These are phyloP conservation scores for Lathyrus oleraceus DNA, from an alignment of 306 rosid species.

Conservation along the genomic window DNA sequence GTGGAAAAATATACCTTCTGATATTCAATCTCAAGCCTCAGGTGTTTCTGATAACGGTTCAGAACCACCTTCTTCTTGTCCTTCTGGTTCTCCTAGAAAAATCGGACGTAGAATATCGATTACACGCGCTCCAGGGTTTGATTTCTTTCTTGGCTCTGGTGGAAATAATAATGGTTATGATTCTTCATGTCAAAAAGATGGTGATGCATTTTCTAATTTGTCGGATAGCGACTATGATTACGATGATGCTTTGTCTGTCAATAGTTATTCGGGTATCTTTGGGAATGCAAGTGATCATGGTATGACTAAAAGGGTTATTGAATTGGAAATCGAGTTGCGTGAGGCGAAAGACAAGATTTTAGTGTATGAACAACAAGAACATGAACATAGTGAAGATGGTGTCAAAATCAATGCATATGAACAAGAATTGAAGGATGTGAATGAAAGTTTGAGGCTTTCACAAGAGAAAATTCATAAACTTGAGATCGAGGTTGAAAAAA, in stretches of 20 bases:
- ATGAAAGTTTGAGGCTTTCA: conserved; percentile 55
- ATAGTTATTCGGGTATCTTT: conserved; percentile 52
- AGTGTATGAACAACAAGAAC: conserved; percentile 58
- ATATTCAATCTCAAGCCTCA: conserved; percentile 65
- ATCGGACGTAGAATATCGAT: conserved; percentile 50
- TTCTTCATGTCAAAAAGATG: conserved; percentile 58
- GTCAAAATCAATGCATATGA: conserved; percentile 52
- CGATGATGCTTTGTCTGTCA: conserved; percentile 74
- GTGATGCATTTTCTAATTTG: conserved; percentile 60
- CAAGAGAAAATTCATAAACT: conserved; percentile 52
- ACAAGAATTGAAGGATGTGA: conserved; percentile 59
- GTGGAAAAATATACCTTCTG: conserved; percentile 58
- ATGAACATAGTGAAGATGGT: conserved; percentile 45
- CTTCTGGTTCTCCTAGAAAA: conserved; percentile 49
- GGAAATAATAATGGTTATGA: conserved; percentile 56
- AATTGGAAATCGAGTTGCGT: conserved; percentile 78
- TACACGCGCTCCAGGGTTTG: conserved; percentile 86
- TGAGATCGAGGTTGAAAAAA: conserved; percentile 54
- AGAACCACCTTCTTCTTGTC: conserved; percentile 51
- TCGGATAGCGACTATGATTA: conserved; percentile 78
- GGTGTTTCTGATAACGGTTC: conserved; percentile 59
- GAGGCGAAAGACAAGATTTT: conserved; percentile 60
- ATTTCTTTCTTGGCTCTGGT: conserved; percentile 79
- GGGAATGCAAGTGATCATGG: conserved; percentile 54
- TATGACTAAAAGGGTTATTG: conserved; percentile 61